Conservation (phyloP, 345 rosid species). For the Citrus mangshanensis region DNA sequence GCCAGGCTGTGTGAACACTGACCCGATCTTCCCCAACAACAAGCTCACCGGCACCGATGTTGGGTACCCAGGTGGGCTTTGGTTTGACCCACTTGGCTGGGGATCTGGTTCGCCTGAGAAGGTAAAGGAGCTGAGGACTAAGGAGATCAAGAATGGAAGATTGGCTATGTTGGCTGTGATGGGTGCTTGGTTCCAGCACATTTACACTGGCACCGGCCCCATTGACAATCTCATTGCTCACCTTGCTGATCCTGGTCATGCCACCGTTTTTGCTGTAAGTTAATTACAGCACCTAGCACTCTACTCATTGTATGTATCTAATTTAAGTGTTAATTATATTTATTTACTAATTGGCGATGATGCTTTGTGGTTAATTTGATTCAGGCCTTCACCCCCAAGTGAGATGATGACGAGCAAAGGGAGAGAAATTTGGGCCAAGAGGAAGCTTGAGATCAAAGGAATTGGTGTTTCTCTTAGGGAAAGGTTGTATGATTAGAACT, state of each 20-base stretch:
- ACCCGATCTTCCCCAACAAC: constrained; percentile 96
- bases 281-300: too few species aligned
- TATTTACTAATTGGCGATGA: neutral
- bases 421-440: neutral
- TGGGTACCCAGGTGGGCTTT: constrained; percentile 97
- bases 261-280: constrained; percentile 84
- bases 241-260: constrained; percentile 98
- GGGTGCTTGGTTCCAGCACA: constrained; percentile 99
- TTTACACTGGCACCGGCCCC: constrained; percentile 96
- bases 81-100: constrained; percentile 99
- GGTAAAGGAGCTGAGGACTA: constrained; percentile 84
- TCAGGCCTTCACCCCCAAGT: constrained; percentile 92
- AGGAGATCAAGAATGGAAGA: constrained; percentile 96
- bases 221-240: constrained; percentile 96
- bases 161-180: constrained; percentile 98
- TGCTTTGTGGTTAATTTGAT: neutral
- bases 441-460: constrained; percentile 4
- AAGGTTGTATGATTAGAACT: constrained; percentile 21
- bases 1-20: constrained; percentile 95
- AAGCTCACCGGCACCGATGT: constrained; percentile 94
- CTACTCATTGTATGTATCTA: too few species aligned
- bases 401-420: constrained; percentile 22
- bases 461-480: constrained; percentile 20
- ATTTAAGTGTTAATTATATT: too few species aligned
- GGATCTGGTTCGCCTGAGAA: constrained; percentile 81